phyloP scores from a whole-genome alignment of 2,329 filamentous ascomycete genomes.

The Xylaria arbuscula region DNA sequence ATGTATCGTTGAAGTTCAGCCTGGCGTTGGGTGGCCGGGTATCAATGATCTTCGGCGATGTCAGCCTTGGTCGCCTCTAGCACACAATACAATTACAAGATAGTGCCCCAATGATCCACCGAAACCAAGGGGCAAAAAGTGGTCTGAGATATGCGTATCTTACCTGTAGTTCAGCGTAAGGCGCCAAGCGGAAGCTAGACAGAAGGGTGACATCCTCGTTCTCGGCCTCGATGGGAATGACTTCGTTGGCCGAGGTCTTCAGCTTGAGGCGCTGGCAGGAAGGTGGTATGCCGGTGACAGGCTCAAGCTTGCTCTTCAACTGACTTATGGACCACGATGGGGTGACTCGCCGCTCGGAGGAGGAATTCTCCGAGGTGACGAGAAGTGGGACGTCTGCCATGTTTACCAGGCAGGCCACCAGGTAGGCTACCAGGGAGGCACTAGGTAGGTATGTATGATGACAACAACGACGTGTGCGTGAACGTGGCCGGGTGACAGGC shows the following conservation, averaged over 20 bases:
- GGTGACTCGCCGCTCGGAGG: slow-evolving; percentile 89
- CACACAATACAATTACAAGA: slow-evolving; percentile 10
- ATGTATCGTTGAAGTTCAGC: slow-evolving; percentile 83
- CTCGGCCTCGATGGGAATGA: slow-evolving; percentile 72
- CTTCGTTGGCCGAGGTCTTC: slow-evolving; percentile 70
- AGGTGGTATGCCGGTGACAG: slow-evolving; percentile 91
- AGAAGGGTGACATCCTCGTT: slow-evolving; percentile 79
- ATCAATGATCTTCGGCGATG: slow-evolving; percentile 74
- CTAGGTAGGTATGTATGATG: slow-evolving; percentile 30
- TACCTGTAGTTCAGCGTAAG: slow-evolving; percentile 84
- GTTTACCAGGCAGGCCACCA: slow-evolving; percentile 41
- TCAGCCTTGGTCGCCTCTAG: slow-evolving; percentile 40
- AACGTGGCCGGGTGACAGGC: slow-evolving; percentile 27
- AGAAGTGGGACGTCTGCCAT: slow-evolving; percentile 81
- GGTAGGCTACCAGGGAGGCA: too few species aligned
- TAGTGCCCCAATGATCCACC: slow-evolving; percentile 17
- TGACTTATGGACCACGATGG: slow-evolving; percentile 90
- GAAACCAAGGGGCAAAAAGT: background rate
- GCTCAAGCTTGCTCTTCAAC: slow-evolving; percentile 88
- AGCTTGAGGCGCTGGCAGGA: slow-evolving; percentile 79
- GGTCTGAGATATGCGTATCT: slow-evolving; percentile 55
- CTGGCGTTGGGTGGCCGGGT: slow-evolving; percentile 79
- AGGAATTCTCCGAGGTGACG: slow-evolving; percentile 79
- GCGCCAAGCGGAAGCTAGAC: slow-evolving; percentile 72
- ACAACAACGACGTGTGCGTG: slow-evolving; percentile 30